phyloP scores from a whole-genome alignment of 2,329 filamentous ascomycete species.

The Coniella lustricola region DNA sequence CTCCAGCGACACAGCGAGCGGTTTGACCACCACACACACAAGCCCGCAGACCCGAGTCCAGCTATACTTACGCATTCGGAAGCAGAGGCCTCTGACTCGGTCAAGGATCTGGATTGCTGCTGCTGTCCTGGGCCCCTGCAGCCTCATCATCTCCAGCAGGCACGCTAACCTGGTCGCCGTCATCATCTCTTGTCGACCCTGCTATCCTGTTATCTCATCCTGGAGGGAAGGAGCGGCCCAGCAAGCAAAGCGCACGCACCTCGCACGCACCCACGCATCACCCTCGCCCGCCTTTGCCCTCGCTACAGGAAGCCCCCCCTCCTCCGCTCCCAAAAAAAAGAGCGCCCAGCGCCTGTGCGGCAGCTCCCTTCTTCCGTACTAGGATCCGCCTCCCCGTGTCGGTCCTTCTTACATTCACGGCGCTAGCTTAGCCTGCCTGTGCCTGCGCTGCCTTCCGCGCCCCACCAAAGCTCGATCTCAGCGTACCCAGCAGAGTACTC shows the following conservation, averaged over 20 bases:
- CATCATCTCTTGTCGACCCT: neutral
- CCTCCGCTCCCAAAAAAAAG: too few relatives aligned
- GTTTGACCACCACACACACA: neutral
- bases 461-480: slow-evolving; percentile 12
- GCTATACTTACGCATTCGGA: neutral
- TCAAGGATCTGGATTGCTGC: neutral
- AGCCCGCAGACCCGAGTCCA: neutral
- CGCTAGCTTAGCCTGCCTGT: slow-evolving; percentile 15
- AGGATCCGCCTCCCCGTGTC: neutral
- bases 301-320: too few relatives aligned
- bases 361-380: neutral
- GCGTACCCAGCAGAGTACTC: slow-evolving; percentile 15
- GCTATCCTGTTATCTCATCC: neutral
- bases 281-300: neutral
- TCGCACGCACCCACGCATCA: neutral
- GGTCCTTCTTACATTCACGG: slow-evolving; percentile 15
- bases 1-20: neutral
- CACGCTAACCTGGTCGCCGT: slow-evolving; percentile 5
- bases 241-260: neutral
- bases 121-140: slow-evolving; percentile 1
- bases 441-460: slow-evolving; percentile 12
- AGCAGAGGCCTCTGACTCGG: neutral
- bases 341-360: neutral
- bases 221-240: neutral
- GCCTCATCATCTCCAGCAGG: slow-evolving; percentile 1